Base-by-base conservation (phyloP, 495 filamentous ascomycete species). In the Delitschia confertaspora region DNA sequence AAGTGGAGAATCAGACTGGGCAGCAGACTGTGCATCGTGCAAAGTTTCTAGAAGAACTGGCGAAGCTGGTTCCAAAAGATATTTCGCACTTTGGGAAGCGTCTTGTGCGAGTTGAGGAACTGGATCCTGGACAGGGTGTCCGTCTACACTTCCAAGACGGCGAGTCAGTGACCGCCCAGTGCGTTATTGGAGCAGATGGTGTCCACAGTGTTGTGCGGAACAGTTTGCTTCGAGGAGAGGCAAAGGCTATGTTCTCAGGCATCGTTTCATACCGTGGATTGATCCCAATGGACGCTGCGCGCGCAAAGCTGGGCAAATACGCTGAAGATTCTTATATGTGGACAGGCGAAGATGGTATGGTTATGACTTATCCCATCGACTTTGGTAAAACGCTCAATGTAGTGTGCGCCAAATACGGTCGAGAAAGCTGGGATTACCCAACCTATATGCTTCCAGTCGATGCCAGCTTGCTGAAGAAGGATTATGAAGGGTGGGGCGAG, bases 261-360 rank as follows among this genome's bases (percentile, higher is more conserved):
- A 36, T 20, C 13, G 26, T 66, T 23, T 67, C 63, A 4, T 77
- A 73, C 43, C 69, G 74, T 1, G 68, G 65, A 7, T 29, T 77
- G 27, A 57, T 76, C 8, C 71, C 68, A 2, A 73, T 74, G 70
- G 57, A 65, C 0, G 63, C 69, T 33, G 76, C 72, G 0, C 55
- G 66, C 4, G 62, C 62, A 35, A 57, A 65, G 2, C 52, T 76
- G 9, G 73, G 74, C 2, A 63, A 72, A 21, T 61, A 65, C 27
- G 66, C 73, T 3, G 51, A 44, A 6, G 71, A 69, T 21, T 55
- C 60, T 30, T 57, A 60, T 42, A 70, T 68, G 60, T 67, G 42
- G 32, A 20, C 42, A 6, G 72, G 71, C 7, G 55, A 63, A 1
- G 58, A 65, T 21, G 66, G 64, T 29, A 66, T 71, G 43, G 50